Percentiles rank a stretch among this genome's conserved stretches.
These are phyloP conservation scores for Porcisia deanei DNA, from an alignment of 208 protist species.

Conservation along the genomic window DNA sequence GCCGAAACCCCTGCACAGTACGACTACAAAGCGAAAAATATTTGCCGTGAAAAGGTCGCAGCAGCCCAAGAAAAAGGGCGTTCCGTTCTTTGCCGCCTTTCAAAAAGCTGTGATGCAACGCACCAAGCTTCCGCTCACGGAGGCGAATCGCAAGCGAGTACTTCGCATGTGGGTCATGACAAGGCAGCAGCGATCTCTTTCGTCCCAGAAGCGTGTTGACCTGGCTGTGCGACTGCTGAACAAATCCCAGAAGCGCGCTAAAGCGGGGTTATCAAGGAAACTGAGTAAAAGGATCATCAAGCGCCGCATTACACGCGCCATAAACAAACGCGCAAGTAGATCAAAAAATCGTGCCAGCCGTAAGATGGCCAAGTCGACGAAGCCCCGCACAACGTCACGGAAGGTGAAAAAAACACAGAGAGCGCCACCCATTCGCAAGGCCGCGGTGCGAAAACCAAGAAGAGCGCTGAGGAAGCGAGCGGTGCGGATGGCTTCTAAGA, in stretches of 20 bases:
- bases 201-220: slow-evolving; percentile 21
- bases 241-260: slow-evolving; percentile 14
- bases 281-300: background rate
- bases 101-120: slow-evolving; percentile 20
- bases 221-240: slow-evolving; percentile 35
- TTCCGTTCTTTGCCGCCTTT: slow-evolving; percentile 29
- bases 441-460: background rate
- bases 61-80: background rate
- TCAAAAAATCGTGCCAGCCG: background rate
- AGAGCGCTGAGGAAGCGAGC: background rate
- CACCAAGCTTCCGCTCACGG: slow-evolving; percentile 17
- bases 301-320: background rate
- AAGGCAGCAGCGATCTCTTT: slow-evolving; percentile 20
- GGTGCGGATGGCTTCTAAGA: background rate
- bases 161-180: slow-evolving; percentile 36
- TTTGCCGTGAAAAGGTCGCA: background rate
- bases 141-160: slow-evolving; percentile 15
- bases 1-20: background rate
- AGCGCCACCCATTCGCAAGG: background rate
- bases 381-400: background rate
- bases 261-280: slow-evolving; percentile 7
- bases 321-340: background rate
- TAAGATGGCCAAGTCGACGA: background rate
- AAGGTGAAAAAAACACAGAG: background rate
- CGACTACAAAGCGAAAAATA: slow-evolving; percentile 8